These are phyloP conservation scores for Penicillium sumatraense DNA, from an alignment of 2,329 filamentous ascomycete genomes.

Conservation along the genomic window DNA sequence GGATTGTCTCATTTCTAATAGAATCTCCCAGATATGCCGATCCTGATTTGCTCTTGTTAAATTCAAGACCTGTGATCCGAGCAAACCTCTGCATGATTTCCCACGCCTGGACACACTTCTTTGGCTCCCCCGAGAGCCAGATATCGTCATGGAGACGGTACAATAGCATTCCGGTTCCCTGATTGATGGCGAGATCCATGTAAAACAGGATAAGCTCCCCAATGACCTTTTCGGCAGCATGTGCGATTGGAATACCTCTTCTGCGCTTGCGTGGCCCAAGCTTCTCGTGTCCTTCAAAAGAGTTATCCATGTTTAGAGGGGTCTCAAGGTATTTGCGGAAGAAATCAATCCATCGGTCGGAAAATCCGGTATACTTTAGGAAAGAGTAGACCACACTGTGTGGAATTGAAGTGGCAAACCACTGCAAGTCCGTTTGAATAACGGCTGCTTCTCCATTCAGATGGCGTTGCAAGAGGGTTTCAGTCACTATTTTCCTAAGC, in stretches of 20 bases:
- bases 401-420: constrained; percentile 15
- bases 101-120: background rate
- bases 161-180: background rate
- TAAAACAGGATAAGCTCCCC: background rate
- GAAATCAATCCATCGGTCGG: background rate
- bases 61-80: background rate
- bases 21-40: background rate
- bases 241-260: background rate
- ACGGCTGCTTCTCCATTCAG: background rate
- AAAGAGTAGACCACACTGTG: background rate
- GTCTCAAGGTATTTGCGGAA: background rate
- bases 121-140: background rate
- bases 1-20: background rate
- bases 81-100: background rate
- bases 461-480: background rate
- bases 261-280: background rate
- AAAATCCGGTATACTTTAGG: background rate
- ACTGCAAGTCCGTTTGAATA: constrained; percentile 11
- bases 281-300: background rate
- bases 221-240: background rate
- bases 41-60: background rate
- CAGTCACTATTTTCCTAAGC: background rate
- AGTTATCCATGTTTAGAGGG: background rate
- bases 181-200: background rate
- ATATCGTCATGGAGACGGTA: background rate